Conservation (phyloP, 73 alveolate species). For the Uronychia binucleata region DNA sequence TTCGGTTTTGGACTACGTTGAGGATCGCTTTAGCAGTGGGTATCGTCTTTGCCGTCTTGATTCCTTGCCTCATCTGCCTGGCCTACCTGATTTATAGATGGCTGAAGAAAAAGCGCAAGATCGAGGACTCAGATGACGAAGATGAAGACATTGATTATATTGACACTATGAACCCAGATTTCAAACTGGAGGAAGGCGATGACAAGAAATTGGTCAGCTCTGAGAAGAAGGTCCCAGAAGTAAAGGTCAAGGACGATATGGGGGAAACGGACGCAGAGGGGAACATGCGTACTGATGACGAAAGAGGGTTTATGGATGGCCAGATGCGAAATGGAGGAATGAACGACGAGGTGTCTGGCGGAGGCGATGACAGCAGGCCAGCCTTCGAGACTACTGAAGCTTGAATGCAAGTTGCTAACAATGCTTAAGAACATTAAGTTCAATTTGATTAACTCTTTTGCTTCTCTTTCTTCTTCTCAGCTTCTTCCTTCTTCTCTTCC, state of each 20-base stretch:
- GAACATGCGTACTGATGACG: neutral
- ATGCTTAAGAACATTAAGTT: neutral
- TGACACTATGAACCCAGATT: slow-evolving; percentile 1
- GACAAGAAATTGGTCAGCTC: neutral
- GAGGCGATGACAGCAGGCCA: neutral
- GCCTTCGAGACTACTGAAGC: slow-evolving; percentile 4
- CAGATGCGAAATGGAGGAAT: neutral
- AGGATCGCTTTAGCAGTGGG: neutral
- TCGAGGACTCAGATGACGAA: neutral
- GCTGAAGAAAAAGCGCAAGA: neutral
- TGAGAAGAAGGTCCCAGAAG: neutral
- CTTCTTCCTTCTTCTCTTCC: slow-evolving; percentile 53
- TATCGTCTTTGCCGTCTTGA: neutral
- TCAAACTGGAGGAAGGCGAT: neutral
- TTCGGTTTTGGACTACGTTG: neutral
- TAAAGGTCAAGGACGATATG: neutral
- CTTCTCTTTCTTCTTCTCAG: slow-evolving; percentile 56
- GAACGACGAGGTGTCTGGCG: neutral
- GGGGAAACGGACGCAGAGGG: neutral
- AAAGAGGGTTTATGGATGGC: neutral
- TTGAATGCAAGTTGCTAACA: neutral
- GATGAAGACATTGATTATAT: slow-evolving; percentile 8
- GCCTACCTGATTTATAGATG: neutral
- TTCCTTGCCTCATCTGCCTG: neutral
- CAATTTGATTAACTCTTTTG: slow-evolving; percentile 24